A percentile compares a stretch with the other conserved stretches of the same genome.
Conservation (phyloP, 2,329 filamentous ascomycete genomes). For the Pseudogymnoascus sp. region DNA sequence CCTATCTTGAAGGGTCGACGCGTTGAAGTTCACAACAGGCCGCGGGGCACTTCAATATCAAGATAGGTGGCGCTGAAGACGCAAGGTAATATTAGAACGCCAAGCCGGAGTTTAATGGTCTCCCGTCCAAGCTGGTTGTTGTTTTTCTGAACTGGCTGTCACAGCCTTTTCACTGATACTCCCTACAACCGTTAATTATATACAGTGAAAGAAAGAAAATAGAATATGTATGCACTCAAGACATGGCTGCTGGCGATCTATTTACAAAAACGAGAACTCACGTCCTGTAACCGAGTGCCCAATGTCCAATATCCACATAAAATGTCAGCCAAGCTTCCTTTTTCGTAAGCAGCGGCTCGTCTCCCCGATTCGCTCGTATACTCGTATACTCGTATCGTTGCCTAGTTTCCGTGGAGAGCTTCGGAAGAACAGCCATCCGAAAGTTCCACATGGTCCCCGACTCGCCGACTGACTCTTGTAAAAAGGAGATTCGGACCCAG, state of each 20-base stretch:
- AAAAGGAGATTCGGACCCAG: background rate
- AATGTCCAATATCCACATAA: background rate
- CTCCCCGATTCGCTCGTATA: background rate
- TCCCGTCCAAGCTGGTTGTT: background rate
- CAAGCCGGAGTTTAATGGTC: background rate
- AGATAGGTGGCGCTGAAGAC: background rate
- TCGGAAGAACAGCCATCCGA: background rate
- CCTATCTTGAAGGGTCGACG: background rate
- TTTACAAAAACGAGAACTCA: background rate
- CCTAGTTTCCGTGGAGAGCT: background rate
- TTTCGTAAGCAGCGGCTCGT: background rate
- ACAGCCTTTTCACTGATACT: background rate
- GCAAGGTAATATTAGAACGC: background rate
- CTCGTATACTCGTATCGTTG: background rate
- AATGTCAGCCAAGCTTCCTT: conserved; percentile 1
- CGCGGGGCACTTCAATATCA: background rate
- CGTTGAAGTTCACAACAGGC: background rate
- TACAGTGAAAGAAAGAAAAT: background rate
- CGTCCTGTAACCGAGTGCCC: background rate
- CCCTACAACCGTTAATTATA: background rate
- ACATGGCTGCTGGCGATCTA: background rate
- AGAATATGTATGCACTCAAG: background rate
- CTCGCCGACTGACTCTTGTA: background rate
- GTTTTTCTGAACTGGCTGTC: background rate
- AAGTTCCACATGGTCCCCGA: background rate